Base-by-base conservation (phyloP, 208 protist species). In the Trypanosoma theileri region DNA sequence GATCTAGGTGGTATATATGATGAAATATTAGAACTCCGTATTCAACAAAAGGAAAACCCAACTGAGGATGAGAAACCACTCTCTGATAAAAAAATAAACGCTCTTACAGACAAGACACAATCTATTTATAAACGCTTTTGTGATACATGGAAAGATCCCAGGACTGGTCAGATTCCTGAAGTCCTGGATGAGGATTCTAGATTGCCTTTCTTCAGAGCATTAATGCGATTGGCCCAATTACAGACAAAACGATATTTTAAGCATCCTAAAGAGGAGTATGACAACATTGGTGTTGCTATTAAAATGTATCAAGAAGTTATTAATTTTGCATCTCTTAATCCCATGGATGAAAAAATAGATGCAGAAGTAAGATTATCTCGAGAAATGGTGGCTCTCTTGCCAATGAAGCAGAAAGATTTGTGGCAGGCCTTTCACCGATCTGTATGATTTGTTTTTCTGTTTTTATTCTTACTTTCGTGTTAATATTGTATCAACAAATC, bases 1-100 rank as follows among this genome's bases (percentile, higher is more conserved):
- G 93, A 97, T 57, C 70, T 96, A 9, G 93, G 91, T 16, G 61
- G 55, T 16, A 81, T 96, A 44, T 77, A 88, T 59, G 80, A 91
- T 54, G 86, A 93, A 35, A 73, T 92, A 42, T 28, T 89, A 26
- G 77, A 82, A 16, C 71, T 97, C 50, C 82, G 88, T 17, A 69
- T 78, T 21, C 73, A 79, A 73, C 92, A 97, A 71, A 81, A 80
- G 44, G 14, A 71, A 50, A 53, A 80, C 8, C 71, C 72, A 12
- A 10, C 9, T 4, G 62, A 64, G 3, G 77, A 75, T 24, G 88
- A 90, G 41, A 87, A 78, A 59, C 84, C 89, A 12, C 75, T 95
- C 26, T 83, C 69, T 42, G 85, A 95, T 62, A 74, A 71, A 44
- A 71, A 74, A 11, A 75, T 92, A 67, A 97, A 97, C 73, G 71